Evolutionary conservation across 495 filamentous ascomycete genomes (phyloP), one percentile per base, ranked within the genome.

Genomic region (Penicillium silybi): DNA sequence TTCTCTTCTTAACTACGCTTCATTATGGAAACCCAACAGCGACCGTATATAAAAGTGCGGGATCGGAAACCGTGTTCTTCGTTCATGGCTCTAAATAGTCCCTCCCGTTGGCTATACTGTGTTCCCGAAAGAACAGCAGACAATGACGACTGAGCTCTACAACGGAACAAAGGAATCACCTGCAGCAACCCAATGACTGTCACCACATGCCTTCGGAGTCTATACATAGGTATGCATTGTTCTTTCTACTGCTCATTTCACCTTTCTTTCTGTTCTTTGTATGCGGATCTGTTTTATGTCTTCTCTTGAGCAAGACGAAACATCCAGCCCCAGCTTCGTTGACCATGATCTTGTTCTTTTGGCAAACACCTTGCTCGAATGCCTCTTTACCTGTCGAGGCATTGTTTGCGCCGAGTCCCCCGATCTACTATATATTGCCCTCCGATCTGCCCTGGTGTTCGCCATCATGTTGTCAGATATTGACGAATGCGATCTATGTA

Each of bases 101-200:
- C 10, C 29, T 17, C 37, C 7, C 18, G 16, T 39, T 39, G 8
- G 37, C 37, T 18, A 19, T 39, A 17, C 18, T 39, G 16, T 19
- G 18, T 11, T 39, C 18, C 16, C 10, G 46, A 26, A 26, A 6
- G 1, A n/a, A n/a, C n/a, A n/a, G n/a, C n/a, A 42, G 17, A 50
- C 40, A 29, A 42, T 32, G 15, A 38, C 27, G 20, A 18, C 39
- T 50, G 17, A 16, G 46, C 43, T 23, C 29, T 46, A 43, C 15
- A 25, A 13, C 41, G 16, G 18, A 41, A 22, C 34, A 48, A 47
- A 15, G 3, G 37, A 49, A 62, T 62, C 59, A 58, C 41, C 59
- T 59, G 67, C 58, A 43, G 50, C 54, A 53, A 50, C 52, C 61
- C 48, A 57, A 66, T 70, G 65, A 70, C 67, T 10, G 41, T 48